Evolutionary conservation across 1,284 basidiomycete species (phyloP).

Genomic region (Cryptococcus sp.): DNA sequence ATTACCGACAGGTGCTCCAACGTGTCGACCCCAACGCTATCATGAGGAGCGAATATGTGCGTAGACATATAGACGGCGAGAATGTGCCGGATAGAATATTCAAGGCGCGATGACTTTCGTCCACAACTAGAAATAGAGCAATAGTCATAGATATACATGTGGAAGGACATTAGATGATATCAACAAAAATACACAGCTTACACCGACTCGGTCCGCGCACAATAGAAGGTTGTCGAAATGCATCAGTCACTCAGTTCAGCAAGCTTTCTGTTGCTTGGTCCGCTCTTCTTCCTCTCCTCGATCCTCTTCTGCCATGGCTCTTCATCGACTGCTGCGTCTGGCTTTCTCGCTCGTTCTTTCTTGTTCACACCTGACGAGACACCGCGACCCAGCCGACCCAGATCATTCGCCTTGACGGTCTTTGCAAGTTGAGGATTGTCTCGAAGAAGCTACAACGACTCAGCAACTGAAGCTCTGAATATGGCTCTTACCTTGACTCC

Average conservation of each 20-base stretch:
- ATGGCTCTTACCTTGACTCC: slow-evolving; percentile 36
- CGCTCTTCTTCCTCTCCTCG: slow-evolving; percentile 7
- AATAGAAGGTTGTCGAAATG: slow-evolving; percentile 6
- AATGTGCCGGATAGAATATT: slow-evolving; percentile 43
- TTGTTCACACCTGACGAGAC: not conserved
- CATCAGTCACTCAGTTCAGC: slow-evolving; percentile 12
- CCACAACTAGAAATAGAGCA: slow-evolving; percentile 1
- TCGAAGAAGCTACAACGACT: slow-evolving; percentile 24
- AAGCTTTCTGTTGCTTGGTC: slow-evolving; percentile 6
- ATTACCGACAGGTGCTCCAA: slow-evolving; percentile 71
- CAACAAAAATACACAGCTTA: not conserved
- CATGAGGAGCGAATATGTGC: slow-evolving; percentile 63
- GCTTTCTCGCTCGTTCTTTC: not conserved
- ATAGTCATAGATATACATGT: slow-evolving; percentile 6
- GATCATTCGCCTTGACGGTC: slow-evolving; percentile 41
- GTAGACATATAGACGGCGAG: slow-evolving; percentile 58
- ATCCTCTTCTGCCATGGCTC: slow-evolving; percentile 17
- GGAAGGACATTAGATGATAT: slow-evolving; percentile 4
- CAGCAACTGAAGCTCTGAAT: not conserved
- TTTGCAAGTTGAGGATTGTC: slow-evolving; percentile 30
- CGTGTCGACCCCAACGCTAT: slow-evolving; percentile 77
- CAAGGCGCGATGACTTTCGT: slow-evolving; percentile 25
- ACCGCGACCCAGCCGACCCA: slow-evolving; percentile 27
- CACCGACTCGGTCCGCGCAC: not conserved
- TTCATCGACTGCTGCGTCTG: slow-evolving; percentile 1